Base-by-base conservation (phyloP, 495 filamentous ascomycete species). In the Hypomontagnella submonticulosa region DNA sequence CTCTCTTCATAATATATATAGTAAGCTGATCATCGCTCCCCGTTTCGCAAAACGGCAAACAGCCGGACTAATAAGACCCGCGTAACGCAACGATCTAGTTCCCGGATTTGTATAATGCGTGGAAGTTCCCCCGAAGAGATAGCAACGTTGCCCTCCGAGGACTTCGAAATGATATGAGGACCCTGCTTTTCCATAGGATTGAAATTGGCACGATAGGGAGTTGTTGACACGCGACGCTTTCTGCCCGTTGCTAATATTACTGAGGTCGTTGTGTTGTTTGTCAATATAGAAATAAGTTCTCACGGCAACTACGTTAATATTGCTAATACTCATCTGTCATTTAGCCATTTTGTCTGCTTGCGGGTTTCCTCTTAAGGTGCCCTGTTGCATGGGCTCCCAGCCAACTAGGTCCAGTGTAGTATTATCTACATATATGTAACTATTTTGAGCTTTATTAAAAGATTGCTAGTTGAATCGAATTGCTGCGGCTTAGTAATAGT, bases 51-150 rank as follows among this genome's bases (percentile, higher is more conserved):
- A 52, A 20, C 19, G 52, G 63, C 40, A 56, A 61, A 33, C 16
- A 36, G 3, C 20, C 66, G 66, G 66, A 60, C 59, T 58, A 36
- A 27, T 27, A 51, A 46, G 5, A 23, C 37, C 66, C 59, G 66
- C 40, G 7, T 12, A 41, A 50, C 30, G 37, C 48, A 16, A 46
- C 50, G 23, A 67, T 18, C 19, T 51, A 0, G 16, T 56, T 62
- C 42, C 42, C 48, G 47, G 41, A 47, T 47, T 57, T 20, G 51
- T 32, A 47, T 37, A 67, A 38, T 34, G 5, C 10, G 33, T 56
- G 16, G 42, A 11, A 12, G 11, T 41, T 7, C n/a, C 37, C 32
- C 41, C 34, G 43, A 37, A 27, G 42, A 30, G 20, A 30, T 36
- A 32, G 55, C 48, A 65, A 65, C 54, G 48, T 65, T 59, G 32